These are phyloP conservation scores for Crithidia sp. DNA, from an alignment of 208 protist species.

Conservation along the genomic window DNA sequence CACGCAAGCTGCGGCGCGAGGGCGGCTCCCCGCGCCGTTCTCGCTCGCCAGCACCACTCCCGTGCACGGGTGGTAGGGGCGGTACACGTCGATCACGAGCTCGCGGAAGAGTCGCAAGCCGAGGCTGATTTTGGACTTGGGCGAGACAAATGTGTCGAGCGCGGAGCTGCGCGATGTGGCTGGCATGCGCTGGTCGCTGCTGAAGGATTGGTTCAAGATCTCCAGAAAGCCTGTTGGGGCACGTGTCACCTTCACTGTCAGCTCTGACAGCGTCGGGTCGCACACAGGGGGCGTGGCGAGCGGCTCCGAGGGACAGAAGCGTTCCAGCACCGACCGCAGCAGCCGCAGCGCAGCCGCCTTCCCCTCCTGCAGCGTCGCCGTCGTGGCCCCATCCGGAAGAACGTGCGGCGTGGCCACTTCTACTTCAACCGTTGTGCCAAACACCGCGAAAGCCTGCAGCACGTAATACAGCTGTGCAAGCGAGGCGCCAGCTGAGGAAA, in stretches of 20 bases:
- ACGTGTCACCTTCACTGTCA: slow-evolving; percentile 32
- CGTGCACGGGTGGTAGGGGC: slow-evolving; percentile 49
- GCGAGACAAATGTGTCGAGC: slow-evolving; percentile 63
- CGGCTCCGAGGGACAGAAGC: slow-evolving; percentile 37
- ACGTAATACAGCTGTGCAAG: slow-evolving; percentile 39
- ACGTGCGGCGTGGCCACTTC: slow-evolving; percentile 41
- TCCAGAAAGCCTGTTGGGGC: slow-evolving; percentile 57
- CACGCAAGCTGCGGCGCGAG: slow-evolving; percentile 40
- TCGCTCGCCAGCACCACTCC: slow-evolving; percentile 45
- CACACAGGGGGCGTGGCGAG: slow-evolving; percentile 25
- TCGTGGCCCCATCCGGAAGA: slow-evolving; percentile 3
- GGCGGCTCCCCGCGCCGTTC: slow-evolving; percentile 35
- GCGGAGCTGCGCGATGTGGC: slow-evolving; percentile 46
- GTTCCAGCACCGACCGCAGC: slow-evolving; percentile 39
- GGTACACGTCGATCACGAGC: slow-evolving; percentile 61
- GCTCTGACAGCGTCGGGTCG: slow-evolving; percentile 34
- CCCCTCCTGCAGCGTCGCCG: not conserved
- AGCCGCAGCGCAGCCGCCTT: slow-evolving; percentile 36
- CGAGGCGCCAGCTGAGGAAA: slow-evolving; percentile 1
- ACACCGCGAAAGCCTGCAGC: slow-evolving; percentile 43
- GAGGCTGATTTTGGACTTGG: slow-evolving; percentile 66
- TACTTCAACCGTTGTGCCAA: slow-evolving; percentile 43
- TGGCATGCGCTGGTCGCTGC: slow-evolving; percentile 58
- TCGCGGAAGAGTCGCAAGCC: slow-evolving; percentile 67
- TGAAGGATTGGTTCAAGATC: slow-evolving; percentile 64